Percentiles rank a stretch among this genome's conserved stretches.
These are phyloP conservation scores for Melaleuca quinquenervia DNA, from an alignment of 345 rosid species.

Conservation along the genomic window DNA sequence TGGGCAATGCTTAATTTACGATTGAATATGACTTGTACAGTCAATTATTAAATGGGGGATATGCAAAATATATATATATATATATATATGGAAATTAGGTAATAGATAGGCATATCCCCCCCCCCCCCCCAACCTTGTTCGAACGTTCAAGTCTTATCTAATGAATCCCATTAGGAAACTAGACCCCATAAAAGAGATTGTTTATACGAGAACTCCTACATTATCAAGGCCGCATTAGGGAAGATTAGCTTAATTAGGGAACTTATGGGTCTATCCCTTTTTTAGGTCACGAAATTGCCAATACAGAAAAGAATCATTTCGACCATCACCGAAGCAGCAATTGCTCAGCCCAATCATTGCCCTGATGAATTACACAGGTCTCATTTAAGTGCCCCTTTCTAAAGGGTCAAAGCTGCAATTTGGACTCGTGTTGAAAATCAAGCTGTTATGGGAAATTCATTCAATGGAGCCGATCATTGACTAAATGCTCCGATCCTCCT, in stretches of 20 bases:
- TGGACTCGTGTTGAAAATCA: neutral
- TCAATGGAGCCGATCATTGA: neutral
- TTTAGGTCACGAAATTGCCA: neutral
- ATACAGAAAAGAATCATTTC: neutral
- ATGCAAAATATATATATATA: too few species aligned
- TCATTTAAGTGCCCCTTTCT: neutral
- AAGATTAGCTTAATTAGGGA: neutral
- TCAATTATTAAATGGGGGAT: neutral
- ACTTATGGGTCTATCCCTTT: neutral
- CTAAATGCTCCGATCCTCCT: neutral
- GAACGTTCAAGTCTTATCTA: rapidly evolving
- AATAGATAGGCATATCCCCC: neutral
- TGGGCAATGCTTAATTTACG: neutral
- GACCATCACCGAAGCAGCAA: neutral
- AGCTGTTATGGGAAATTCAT: neutral
- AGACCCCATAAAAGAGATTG: neutral
- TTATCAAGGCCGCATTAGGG: neutral
- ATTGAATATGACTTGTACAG: neutral
- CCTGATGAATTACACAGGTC: neutral
- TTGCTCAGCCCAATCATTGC: neutral
- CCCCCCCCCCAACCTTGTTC: neutral
- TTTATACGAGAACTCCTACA: neutral
- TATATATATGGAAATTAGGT: neutral
- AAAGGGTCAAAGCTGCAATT: neutral
- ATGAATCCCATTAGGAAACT: neutral